Conservation (phyloP, 1,284 basidiomycete species). For the Chiua sp. region DNA sequence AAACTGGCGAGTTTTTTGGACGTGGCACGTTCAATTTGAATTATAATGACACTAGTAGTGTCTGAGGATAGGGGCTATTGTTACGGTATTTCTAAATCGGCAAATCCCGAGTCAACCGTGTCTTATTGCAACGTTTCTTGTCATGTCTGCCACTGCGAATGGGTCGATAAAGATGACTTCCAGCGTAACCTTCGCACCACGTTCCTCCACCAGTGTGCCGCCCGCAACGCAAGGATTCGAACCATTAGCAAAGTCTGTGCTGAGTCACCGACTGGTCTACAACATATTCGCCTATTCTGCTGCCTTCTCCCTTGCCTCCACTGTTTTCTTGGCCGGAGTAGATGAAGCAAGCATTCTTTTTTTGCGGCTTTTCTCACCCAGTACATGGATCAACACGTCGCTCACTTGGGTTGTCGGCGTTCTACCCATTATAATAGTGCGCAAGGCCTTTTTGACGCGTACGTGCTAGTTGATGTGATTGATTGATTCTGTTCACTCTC, state of each 20-base stretch:
- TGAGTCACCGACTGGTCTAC: slow-evolving; percentile 60
- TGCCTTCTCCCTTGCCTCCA: slow-evolving; percentile 50
- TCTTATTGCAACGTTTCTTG: not conserved
- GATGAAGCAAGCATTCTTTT: slow-evolving; percentile 20
- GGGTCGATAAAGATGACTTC: slow-evolving; percentile 4
- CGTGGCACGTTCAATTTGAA: no score
- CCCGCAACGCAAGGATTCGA: slow-evolving; percentile 58
- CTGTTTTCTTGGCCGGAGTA: slow-evolving; percentile 36
- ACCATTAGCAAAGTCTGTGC: slow-evolving; percentile 59
- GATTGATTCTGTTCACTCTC: slow-evolving; percentile 2
- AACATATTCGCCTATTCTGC: slow-evolving; percentile 57
- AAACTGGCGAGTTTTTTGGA: no score
- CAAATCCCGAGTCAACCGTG: not conserved
- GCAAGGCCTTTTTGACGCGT: slow-evolving; percentile 63
- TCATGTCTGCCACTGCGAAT: slow-evolving; percentile 10
- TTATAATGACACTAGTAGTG: no score
- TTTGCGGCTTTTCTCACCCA: slow-evolving; percentile 27
- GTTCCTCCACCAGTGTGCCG: slow-evolving; percentile 52
- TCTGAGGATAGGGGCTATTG: no score
- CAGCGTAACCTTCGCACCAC: slow-evolving; percentile 44
- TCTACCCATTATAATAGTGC: slow-evolving; percentile 57
- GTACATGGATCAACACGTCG: slow-evolving; percentile 37
- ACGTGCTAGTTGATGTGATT: slow-evolving; percentile 29
- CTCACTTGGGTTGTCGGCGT: slow-evolving; percentile 45
- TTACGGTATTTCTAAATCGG: no score